A percentile compares a stretch with the other conserved stretches of the same genome.
These are phyloP conservation scores for Lyophyllum shimeji DNA, from an alignment of 768 basidiomycete species.

Conservation along the genomic window DNA sequence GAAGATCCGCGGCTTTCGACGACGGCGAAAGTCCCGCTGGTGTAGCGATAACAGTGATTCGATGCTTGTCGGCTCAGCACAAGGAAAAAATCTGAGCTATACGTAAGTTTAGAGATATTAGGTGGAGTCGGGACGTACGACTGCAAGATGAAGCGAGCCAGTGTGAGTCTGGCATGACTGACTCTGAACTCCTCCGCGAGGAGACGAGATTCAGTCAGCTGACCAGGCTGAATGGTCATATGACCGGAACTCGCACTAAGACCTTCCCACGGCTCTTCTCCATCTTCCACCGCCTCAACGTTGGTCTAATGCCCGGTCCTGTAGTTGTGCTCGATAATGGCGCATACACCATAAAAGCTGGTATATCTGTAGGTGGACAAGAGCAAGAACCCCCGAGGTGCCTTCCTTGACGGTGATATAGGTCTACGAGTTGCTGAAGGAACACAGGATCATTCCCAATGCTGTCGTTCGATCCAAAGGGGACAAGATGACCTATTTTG, in stretches of 20 bases:
- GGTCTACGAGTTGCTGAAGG: background rate
- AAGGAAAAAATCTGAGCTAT: background rate
- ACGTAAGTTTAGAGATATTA: background rate
- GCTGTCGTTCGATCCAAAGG: slow-evolving; percentile 83
- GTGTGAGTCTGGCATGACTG: background rate
- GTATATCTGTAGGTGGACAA: slow-evolving; percentile 38
- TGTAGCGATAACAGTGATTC: background rate
- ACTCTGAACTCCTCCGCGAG: too few relatives aligned
- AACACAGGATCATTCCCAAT: slow-evolving; percentile 68
- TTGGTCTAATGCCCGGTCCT: slow-evolving; percentile 12
- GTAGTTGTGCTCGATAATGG: slow-evolving; percentile 87
- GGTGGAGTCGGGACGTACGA: background rate
- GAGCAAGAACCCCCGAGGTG: slow-evolving; percentile 28
- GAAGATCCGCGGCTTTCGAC: slow-evolving; percentile 29
- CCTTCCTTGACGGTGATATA: slow-evolving; percentile 19
- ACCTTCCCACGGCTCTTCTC: background rate
- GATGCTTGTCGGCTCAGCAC: background rate
- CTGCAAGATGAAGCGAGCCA: background rate
- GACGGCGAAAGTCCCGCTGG: background rate
- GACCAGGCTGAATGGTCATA: background rate
- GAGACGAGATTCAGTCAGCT: background rate
- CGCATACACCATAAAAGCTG: slow-evolving; percentile 78
- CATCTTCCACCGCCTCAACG: background rate
- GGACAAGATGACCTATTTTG: slow-evolving; percentile 81
- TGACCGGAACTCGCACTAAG: background rate